phyloP scores from a whole-genome alignment of 73 alveolate species.

The Paramecium sonneborni region DNA sequence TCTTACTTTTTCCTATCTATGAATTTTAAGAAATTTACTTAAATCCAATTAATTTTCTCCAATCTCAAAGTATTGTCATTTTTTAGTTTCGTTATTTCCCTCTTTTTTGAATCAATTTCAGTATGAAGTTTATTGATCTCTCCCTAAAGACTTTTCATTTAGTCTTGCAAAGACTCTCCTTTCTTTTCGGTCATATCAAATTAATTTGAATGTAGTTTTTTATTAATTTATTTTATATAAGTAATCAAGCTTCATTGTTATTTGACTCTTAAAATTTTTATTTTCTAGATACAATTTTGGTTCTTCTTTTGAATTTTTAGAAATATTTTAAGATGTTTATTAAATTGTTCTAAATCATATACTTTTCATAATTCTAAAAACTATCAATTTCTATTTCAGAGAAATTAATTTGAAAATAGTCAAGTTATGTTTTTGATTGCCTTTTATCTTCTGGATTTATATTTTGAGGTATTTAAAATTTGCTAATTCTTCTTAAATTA shows the following conservation, averaged over 20 bases:
- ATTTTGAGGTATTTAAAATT: too few species aligned
- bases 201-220: neutral
- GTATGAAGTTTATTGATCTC: neutral
- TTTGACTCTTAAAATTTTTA: neutral
- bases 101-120: neutral
- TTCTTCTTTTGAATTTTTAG: neutral
- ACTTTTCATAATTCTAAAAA: neutral
- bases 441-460: too few species aligned
- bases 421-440: too few species aligned
- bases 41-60: conserved; percentile 32
- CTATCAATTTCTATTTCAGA: neutral
- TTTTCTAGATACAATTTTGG: neutral
- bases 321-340: neutral
- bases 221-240: neutral
- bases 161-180: neutral
- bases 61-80: conserved; percentile 12
- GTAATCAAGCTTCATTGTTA: neutral
- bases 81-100: neutral
- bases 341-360: neutral
- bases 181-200: neutral
- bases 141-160: neutral
- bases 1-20: conserved; percentile 3
- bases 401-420: too few species aligned
- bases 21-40: neutral
- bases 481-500: too few species aligned